phyloP scores from a whole-genome alignment of 768 basidiomycete species.

The Suillus weaverae region DNA sequence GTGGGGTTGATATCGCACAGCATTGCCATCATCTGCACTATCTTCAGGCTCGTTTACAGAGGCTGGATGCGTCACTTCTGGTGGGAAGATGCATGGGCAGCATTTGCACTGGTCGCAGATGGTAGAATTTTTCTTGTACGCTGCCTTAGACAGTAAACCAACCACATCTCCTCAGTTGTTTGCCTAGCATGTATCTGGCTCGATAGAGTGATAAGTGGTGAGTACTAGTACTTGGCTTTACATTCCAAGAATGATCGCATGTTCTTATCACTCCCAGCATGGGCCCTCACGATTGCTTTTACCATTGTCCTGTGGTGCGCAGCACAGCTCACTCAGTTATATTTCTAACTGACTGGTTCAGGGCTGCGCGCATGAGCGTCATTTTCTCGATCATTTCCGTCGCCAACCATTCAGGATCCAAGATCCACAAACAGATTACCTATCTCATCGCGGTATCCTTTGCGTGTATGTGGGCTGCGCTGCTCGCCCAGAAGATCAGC shows the following conservation, averaged over 20 bases:
- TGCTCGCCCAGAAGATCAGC: conserved; percentile 17
- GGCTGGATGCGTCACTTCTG: conserved; percentile 22
- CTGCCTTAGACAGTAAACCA: neutral
- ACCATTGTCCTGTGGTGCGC: conserved; percentile 23
- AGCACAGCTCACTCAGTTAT: neutral
- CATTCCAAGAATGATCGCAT: conserved; percentile 1
- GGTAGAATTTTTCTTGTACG: neutral
- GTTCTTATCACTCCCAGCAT: conserved; percentile 1
- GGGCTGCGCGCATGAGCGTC: conserved; percentile 27
- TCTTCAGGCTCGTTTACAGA: conserved; percentile 24
- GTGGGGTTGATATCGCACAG: conserved; percentile 17
- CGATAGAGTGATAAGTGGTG: conserved; percentile 4
- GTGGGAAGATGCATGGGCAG: conserved; percentile 32
- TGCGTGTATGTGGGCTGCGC: conserved; percentile 23
- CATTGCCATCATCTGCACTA: conserved; percentile 24
- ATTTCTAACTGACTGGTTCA: conserved; percentile 9
- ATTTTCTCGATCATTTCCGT: conserved; percentile 24
- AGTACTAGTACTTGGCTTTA: conserved; percentile 3
- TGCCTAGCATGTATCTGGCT: conserved; percentile 16
- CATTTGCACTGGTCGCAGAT: conserved; percentile 23
- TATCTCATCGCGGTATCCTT: conserved; percentile 17
- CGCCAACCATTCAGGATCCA: conserved; percentile 10
- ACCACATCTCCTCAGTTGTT: neutral
- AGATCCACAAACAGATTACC: conserved; percentile 6
- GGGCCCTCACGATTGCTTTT: conserved; percentile 17